phyloP scores from a whole-genome alignment of 1,139 yeast genomes.

The Taphrina sp. region DNA sequence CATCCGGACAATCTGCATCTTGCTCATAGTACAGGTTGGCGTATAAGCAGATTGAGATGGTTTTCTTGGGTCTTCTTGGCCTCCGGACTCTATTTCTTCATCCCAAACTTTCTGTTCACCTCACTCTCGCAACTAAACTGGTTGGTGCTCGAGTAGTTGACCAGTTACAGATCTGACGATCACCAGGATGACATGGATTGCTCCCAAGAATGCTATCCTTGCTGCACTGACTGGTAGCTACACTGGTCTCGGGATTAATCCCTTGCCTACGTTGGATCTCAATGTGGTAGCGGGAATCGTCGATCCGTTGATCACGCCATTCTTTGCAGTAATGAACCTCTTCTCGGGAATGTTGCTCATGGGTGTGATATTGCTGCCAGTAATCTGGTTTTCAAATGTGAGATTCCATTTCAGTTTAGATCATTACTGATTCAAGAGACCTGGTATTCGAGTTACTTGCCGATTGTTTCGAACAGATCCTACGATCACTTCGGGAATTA shows the following conservation, averaged over 20 bases:
- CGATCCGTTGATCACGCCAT: constrained; percentile 59
- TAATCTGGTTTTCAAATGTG: constrained; percentile 54
- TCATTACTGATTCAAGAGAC: constrained; percentile 42
- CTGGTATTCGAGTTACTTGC: constrained; percentile 48
- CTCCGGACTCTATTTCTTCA: constrained; percentile 56
- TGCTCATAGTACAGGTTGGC: constrained; percentile 57
- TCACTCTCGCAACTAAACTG: constrained; percentile 55
- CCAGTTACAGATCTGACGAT: too few species aligned
- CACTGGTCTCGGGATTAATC: constrained; percentile 57
- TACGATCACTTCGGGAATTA: constrained; percentile 51
- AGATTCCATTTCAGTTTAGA: constrained; percentile 44
- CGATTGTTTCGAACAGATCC: constrained; percentile 45
- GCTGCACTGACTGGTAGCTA: constrained; percentile 56
- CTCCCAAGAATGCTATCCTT: constrained; percentile 54
- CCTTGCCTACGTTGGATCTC: constrained; percentile 55
- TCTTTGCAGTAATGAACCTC: constrained; percentile 18
- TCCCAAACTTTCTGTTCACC: constrained; percentile 56
- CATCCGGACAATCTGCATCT: constrained; percentile 42
- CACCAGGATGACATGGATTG: constrained; percentile 51
- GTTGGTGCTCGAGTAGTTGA: too few species aligned
- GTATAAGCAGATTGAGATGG: constrained; percentile 52
- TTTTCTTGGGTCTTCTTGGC: constrained; percentile 48
- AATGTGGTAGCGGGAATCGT: constrained; percentile 40
- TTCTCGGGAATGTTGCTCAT: constrained; percentile 14
- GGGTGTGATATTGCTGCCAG: constrained; percentile 52